Evolutionary conservation across 202 grass and related monocot genomes (phyloP).

Genomic region (Dendrocalamus latiflorus): DNA sequence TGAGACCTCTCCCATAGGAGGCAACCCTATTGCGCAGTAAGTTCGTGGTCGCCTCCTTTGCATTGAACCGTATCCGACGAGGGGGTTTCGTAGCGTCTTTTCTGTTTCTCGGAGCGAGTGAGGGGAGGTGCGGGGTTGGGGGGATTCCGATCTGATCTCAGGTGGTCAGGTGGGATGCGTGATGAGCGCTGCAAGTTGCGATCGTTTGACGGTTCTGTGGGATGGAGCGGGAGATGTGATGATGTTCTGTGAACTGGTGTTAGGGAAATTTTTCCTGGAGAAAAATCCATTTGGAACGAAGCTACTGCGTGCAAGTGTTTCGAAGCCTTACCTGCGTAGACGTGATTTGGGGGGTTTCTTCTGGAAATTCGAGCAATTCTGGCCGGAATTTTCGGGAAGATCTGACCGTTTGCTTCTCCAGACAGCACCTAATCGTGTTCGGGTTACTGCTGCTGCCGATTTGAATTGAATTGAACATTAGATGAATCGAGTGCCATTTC

Average conservation of each 20-base stretch:
- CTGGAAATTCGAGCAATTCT: background rate
- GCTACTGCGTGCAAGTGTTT: too few species aligned
- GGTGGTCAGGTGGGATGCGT: background rate
- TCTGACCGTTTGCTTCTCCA: background rate
- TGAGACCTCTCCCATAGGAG: background rate
- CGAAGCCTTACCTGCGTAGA: too few species aligned
- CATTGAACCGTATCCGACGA: background rate
- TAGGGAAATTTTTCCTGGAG: too few species aligned
- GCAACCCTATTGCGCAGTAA: background rate
- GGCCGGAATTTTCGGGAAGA: background rate
- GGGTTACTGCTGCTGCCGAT: background rate
- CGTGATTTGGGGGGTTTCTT: background rate
- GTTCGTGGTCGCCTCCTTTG: background rate
- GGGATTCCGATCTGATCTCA: background rate
- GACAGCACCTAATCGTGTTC: background rate
- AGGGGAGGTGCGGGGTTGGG: background rate
- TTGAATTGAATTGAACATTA: background rate
- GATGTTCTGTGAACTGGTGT: too few species aligned
- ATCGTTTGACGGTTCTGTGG: too few species aligned
- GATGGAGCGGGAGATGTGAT: too few species aligned
- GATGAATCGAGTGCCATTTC: background rate
- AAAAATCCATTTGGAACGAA: too few species aligned
- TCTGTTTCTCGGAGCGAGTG: background rate
- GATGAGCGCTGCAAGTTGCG: background rate
- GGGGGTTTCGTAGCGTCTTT: background rate